These are phyloP conservation scores for Magnaporthiopsis poae DNA, from an alignment of 2,329 filamentous ascomycete species.

Conservation along the genomic window DNA sequence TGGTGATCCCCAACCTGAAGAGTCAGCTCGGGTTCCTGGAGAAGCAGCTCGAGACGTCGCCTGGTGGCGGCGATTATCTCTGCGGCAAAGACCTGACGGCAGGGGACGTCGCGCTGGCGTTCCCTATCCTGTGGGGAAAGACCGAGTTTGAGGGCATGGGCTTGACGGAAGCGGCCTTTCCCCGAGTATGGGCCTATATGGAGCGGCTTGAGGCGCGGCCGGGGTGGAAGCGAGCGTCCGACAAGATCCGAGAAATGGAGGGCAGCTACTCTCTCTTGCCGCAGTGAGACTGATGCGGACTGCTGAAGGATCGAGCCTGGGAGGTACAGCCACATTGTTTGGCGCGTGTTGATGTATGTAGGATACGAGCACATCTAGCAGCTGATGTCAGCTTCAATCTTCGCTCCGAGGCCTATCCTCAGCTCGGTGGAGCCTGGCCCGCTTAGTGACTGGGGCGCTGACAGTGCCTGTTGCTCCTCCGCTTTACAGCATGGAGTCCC, in stretches of 20 bases:
- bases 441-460: no score
- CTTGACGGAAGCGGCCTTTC: conserved; percentile 22
- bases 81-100: conserved; percentile 40
- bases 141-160: conserved; percentile 7
- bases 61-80: conserved; percentile 31
- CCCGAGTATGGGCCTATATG: conserved; percentile 38
- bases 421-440: not conserved
- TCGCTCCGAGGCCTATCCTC: not conserved
- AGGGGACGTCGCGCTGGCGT: conserved; percentile 29
- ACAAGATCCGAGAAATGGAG: conserved; percentile 41
- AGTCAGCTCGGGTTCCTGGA: conserved; percentile 41
- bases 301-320: no score
- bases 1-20: conserved; percentile 38
- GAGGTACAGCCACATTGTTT: no score
- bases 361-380: not conserved
- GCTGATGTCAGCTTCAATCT: not conserved
- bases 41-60: conserved; percentile 35
- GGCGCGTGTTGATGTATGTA: not conserved
- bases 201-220: conserved; percentile 33
- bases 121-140: conserved; percentile 6
- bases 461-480: no score
- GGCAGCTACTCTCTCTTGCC: conserved; percentile 23
- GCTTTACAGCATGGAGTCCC: not conserved
- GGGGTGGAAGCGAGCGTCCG: conserved; percentile 37
- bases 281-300: not conserved